A percentile compares a stretch with the other conserved stretches of the same genome.
phyloP scores from a whole-genome alignment of 1,284 basidiomycete species.

The Gymnopus androsaceus region DNA sequence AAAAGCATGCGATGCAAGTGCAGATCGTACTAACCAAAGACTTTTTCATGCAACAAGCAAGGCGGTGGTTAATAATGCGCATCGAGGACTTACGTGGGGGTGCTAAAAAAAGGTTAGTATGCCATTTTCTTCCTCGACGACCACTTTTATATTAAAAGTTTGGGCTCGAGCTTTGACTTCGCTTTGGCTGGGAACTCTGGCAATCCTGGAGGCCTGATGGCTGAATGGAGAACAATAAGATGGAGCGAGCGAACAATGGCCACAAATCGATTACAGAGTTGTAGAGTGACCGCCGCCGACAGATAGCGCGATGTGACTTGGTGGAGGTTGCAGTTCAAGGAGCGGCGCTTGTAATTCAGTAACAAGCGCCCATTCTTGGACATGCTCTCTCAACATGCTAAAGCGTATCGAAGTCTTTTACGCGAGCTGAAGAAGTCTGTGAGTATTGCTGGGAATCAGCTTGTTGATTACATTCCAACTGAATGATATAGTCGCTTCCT shows the following conservation, averaged over 20 bases:
- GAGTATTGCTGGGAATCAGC: slow-evolving; percentile 13
- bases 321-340: too few relatives aligned
- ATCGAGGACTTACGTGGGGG: neutral
- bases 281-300: too few relatives aligned
- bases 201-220: too few relatives aligned
- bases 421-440: slow-evolving; percentile 45
- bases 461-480: neutral
- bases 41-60: neutral
- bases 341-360: too few relatives aligned
- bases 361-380: neutral
- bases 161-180: neutral
- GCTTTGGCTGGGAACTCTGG: slow-evolving; percentile 6
- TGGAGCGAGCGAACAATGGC: neutral
- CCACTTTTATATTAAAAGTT: slow-evolving; percentile 1
- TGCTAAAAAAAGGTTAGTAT: slow-evolving; percentile 6
- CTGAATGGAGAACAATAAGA: neutral
- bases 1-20: too few relatives aligned
- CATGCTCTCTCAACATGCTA: slow-evolving; percentile 34
- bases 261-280: neutral
- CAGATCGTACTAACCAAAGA: neutral
- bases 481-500: slow-evolving; percentile 10
- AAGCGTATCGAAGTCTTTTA: slow-evolving; percentile 41
- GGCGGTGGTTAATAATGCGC: neutral
- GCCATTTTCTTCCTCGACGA: neutral
- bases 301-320: too few relatives aligned